These are phyloP conservation scores for Citrus inodora DNA, from an alignment of 345 rosid genomes.

Conservation along the genomic window DNA sequence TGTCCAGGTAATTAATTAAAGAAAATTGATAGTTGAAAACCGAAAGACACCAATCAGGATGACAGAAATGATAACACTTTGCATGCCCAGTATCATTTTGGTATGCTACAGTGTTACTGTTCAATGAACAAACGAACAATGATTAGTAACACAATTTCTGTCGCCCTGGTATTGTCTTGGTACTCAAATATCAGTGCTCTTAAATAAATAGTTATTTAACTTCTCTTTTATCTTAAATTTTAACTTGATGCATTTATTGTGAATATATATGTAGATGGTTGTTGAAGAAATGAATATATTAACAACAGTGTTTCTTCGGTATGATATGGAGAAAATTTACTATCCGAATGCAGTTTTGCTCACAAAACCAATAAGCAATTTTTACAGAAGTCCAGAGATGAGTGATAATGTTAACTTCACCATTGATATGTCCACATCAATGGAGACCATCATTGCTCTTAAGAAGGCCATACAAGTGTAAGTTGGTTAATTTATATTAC, in stretches of 20 bases:
- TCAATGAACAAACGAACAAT: too few species aligned
- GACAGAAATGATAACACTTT: too few species aligned
- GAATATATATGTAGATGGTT: conserved; percentile 41
- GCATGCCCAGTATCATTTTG: too few species aligned
- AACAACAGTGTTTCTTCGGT: conserved; percentile 66
- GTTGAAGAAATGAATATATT: conserved; percentile 92
- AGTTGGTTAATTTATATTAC: not conserved
- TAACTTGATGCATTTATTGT: too few species aligned
- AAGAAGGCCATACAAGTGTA: conserved; percentile 55
- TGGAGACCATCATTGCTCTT: conserved; percentile 44
- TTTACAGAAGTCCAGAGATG: conserved; percentile 60
- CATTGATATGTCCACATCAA: conserved; percentile 39
- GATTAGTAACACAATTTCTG: too few species aligned
- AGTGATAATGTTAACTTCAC: conserved; percentile 43
- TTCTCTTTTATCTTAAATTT: too few species aligned
- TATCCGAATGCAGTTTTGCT: conserved; percentile 70
- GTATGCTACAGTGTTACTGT: too few species aligned
- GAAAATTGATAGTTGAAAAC: too few species aligned
- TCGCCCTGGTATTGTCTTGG: too few species aligned
- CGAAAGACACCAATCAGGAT: too few species aligned
- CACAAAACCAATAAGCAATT: conserved; percentile 58
- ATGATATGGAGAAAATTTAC: conserved; percentile 76
- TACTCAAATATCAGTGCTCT: too few species aligned
- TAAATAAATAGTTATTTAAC: too few species aligned
- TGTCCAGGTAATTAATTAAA: conserved; percentile 43